Evolutionary conservation across 2,329 filamentous ascomycete genomes (phyloP), one percentile per base, ranked within the genome.

Genomic region (Aspergillus sojae): DNA sequence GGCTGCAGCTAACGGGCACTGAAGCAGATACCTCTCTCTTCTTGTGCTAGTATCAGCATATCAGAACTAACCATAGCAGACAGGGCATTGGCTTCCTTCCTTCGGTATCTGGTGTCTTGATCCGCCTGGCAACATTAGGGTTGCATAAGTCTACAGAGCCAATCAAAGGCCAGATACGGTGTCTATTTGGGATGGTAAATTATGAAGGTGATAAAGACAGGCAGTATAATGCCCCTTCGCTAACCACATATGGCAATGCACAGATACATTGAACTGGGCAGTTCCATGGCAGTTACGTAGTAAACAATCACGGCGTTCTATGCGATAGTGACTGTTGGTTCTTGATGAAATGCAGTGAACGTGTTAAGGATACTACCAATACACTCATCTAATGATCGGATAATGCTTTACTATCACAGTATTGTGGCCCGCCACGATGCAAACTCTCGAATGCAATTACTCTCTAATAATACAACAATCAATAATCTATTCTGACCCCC

Each of bases 401-500:
- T 53, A 34, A 39, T 5, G 10, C 32, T 55, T 36, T 16, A 23
- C 12, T 28, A 36, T 39, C 30, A 54, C n/a, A 26, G 34, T 55
- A 19, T 21, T 39, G 30, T 32, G 30, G 52, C n/a, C 52, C 39
- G 34, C 52, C 32, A 55, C 45, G 21, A 41, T 53, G 36, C 58
- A 43, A 16, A 36, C 26, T 53, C 10, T 16, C 32, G 39, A 14
- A 60, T 30, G 39, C 14, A 21, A 45, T 30, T 26, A 54, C 16
- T 58, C n/a, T 52, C 52, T 23, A 43, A 58, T 28, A 28, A 39
- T 61, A 23, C 30, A 60, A 52, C 23, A 61, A 58, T 2, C 64
- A 64, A 67, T 10, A 26, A 16, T 41, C 21, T 41, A 45, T n/a
- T 34, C 60, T 9, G 46, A 55, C 5, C 66, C 64, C 30, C 67